Percentiles rank a stretch among this genome's conserved stretches.
Evolutionary conservation across 2,329 filamentous ascomycete genomes (phyloP).

Genomic region (Raffaelea albimanens): DNA sequence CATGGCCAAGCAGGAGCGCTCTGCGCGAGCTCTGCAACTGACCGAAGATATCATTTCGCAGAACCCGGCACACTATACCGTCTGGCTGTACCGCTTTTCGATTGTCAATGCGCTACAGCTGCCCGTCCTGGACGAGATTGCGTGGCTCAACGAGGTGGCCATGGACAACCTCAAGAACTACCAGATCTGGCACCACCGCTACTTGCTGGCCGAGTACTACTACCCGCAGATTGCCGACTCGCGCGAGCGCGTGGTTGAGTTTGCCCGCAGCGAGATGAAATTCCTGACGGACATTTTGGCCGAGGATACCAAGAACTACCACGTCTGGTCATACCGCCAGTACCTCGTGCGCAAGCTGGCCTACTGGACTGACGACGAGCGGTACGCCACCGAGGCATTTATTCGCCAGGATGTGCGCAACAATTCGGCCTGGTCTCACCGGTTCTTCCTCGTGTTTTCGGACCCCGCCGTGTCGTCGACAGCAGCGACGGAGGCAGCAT

Average conservation of each 20-base stretch:
- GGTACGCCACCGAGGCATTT: conserved; percentile 61
- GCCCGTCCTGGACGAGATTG: conserved; percentile 61
- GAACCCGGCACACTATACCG: conserved; percentile 97
- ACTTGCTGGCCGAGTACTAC: conserved; percentile 53
- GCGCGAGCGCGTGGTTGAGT: conserved; percentile 42
- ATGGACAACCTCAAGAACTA: conserved; percentile 91
- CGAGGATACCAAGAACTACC: conserved; percentile 92
- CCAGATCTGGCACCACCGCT: conserved; percentile 83
- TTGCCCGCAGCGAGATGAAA: conserved; percentile 57
- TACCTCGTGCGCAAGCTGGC: conserved; percentile 55
- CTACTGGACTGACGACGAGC: conserved; percentile 56
- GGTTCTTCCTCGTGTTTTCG: conserved; percentile 84
- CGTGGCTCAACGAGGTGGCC: conserved; percentile 79
- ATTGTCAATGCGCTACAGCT: conserved; percentile 60
- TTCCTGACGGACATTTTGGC: conserved; percentile 77
- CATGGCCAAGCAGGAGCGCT: conserved; percentile 83
- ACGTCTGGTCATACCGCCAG: conserved; percentile 94
- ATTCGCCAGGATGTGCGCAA: conserved; percentile 79
- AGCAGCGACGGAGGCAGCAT: neutral
- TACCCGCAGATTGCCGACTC: conserved; percentile 51
- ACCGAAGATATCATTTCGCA: conserved; percentile 85
- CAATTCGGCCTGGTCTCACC: conserved; percentile 96
- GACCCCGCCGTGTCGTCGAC: conserved; percentile 30
- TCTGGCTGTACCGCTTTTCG: conserved; percentile 90
- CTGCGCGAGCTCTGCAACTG: conserved; percentile 65